These are phyloP conservation scores for Malus hybrid DNA, from an alignment of 331 rosid species.

Conservation along the genomic window DNA sequence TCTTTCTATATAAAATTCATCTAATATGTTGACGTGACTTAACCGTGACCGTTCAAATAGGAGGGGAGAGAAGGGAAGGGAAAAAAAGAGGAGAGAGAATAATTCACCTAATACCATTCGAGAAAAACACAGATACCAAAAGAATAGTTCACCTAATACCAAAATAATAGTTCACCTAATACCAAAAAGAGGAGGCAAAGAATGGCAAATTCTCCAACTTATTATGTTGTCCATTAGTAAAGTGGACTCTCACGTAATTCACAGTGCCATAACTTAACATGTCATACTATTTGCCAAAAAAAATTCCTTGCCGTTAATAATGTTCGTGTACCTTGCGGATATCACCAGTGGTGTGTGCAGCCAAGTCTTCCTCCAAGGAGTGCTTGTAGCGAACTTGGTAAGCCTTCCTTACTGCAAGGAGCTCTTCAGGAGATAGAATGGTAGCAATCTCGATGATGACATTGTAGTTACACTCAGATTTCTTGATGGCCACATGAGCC, in stretches of 20 bases:
- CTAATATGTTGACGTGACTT: too few species aligned
- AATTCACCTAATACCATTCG: too few species aligned
- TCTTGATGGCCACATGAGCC: conserved; percentile 49
- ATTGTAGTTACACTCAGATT: conserved; percentile 22
- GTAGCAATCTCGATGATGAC: conserved; percentile 62
- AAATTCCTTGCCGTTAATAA: neutral
- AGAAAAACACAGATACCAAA: too few species aligned
- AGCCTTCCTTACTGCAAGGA: conserved; percentile 50
- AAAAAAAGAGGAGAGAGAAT: too few species aligned
- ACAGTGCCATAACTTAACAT: neutral
- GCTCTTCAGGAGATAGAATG: conserved; percentile 59
- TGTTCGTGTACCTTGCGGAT: conserved; percentile 48
- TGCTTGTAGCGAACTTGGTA: conserved; percentile 55
- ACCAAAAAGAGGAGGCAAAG: too few species aligned
- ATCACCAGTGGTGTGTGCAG: conserved; percentile 29
- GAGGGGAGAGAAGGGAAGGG: too few species aligned
- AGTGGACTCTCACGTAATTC: neutral
- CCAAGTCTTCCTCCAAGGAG: too few species aligned
- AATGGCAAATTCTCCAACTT: neutral
- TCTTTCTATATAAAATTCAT: too few species aligned
- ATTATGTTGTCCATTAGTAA: neutral
- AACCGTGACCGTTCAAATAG: too few species aligned
- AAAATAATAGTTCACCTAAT: too few species aligned
- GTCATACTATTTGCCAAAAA: neutral
- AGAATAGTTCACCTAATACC: too few species aligned